A percentile compares a stretch with the other conserved stretches of the same genome.
phyloP scores from a whole-genome alignment of 768 basidiomycete species.

The Mycena venus region DNA sequence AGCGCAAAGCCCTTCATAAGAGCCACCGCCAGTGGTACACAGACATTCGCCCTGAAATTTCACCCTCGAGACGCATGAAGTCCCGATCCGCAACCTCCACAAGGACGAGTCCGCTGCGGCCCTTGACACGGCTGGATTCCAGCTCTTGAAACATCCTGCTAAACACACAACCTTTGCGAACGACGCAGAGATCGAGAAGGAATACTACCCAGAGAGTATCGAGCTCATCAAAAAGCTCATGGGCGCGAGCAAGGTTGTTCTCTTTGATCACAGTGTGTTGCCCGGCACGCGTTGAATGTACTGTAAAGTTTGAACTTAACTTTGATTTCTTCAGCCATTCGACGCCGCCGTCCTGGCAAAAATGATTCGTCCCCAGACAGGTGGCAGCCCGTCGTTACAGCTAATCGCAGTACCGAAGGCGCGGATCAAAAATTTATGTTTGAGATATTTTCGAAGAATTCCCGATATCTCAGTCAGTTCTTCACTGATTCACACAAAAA shows the following conservation, averaged over 20 bases:
- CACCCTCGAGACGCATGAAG: slow-evolving; percentile 38
- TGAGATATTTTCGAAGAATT: too few species aligned
- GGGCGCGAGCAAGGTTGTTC: slow-evolving; percentile 69
- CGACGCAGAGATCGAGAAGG: slow-evolving; percentile 63
- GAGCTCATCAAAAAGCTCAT: slow-evolving; percentile 71
- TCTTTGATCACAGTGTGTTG: slow-evolving; percentile 75
- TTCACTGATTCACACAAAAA: too few species aligned
- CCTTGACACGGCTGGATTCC: slow-evolving; percentile 37
- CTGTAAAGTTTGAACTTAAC: neutral
- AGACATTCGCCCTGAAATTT: slow-evolving; percentile 46
- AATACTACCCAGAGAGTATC: slow-evolving; percentile 74
- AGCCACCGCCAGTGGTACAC: too few species aligned
- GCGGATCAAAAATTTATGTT: too few species aligned
- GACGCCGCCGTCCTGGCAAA: slow-evolving; percentile 56
- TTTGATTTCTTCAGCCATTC: slow-evolving; percentile 50
- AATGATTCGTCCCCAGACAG: slow-evolving; percentile 49
- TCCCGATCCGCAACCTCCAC: slow-evolving; percentile 61
- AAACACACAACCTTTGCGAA: slow-evolving; percentile 62
- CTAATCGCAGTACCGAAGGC: too few species aligned
- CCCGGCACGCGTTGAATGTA: neutral
- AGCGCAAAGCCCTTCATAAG: neutral
- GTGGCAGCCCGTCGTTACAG: slow-evolving; percentile 60
- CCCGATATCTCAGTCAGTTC: too few species aligned
- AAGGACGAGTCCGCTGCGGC: slow-evolving; percentile 20
- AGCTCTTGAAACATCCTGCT: slow-evolving; percentile 41